Evolutionary conservation across 2,329 filamentous ascomycete genomes (phyloP).

Genomic region (Colletotrichum sidae): DNA sequence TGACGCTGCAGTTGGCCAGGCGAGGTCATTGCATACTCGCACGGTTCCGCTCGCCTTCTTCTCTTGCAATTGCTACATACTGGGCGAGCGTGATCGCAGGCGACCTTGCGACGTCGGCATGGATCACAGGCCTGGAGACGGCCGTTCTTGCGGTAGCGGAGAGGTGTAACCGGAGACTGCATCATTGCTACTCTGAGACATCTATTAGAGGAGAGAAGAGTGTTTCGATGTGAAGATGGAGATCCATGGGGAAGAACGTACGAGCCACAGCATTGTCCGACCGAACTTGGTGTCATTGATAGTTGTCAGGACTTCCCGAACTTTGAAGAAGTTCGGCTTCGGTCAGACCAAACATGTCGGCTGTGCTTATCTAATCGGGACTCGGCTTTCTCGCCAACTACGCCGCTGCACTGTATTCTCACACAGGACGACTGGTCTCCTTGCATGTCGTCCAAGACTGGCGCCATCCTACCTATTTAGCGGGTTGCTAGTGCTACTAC

Average conservation of each 20-base stretch:
- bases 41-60: slow-evolving; percentile 45
- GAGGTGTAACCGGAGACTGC: slow-evolving; percentile 15
- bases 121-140: slow-evolving; percentile 46
- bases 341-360: not conserved
- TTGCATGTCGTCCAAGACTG: too few relatives aligned
- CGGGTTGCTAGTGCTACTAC: too few relatives aligned
- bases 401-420: too few relatives aligned
- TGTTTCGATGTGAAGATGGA: not conserved
- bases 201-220: not conserved
- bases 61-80: slow-evolving; percentile 53
- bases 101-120: slow-evolving; percentile 55
- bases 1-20: slow-evolving; percentile 5
- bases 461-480: too few relatives aligned
- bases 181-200: not conserved
- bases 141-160: slow-evolving; percentile 30
- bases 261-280: not conserved
- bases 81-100: slow-evolving; percentile 55
- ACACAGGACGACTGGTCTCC: too few relatives aligned
- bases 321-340: not conserved
- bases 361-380: not conserved
- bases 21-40: slow-evolving; percentile 47
- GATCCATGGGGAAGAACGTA: not conserved
- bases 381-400: too few relatives aligned
- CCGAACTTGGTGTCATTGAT: not conserved
- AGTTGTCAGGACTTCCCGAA: not conserved